Evolutionary conservation across 148 eudicot genomes (phyloP), one percentile per base, ranked within the genome.

Genomic region (Polygonum maritimum): DNA sequence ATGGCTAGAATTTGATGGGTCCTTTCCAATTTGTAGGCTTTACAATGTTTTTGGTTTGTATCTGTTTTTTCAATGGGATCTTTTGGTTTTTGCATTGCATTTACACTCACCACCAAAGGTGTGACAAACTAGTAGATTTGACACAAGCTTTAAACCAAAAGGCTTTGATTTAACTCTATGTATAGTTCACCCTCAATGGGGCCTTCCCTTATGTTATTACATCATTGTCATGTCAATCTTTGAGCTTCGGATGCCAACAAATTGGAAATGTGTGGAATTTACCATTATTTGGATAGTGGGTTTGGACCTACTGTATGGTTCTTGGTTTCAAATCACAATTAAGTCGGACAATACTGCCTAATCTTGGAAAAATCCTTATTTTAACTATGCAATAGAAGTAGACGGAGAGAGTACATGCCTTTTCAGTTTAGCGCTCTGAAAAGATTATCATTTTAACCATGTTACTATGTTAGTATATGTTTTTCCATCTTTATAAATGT

Each of bases 221-320:
- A 38, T 36, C 71, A 41, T 67, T 67, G 71, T 48, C 54, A 14
- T 48, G 75, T 73, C 75, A 73, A 45, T 48, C 16, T 73, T 73
- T 12, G 36, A 35, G 18, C 40, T 67, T 67, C 6, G 71, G 71
- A 67, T 26, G 40, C 36, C 38, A 26, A 38, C 71, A 67, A 67
- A 35, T 44, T 7, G 10, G 9, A 51, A n/a, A 18, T 5, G 35
- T 13, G 14, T 2, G 71, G 41, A 35, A 67, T 12, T 13, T 67
- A 16, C n/a, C 3, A 18, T 36, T 70, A n/a, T 15, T 70, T 70
- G 21, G 48, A 70, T 70, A 49, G n/a, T 70, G 45, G 45, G 71
- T 67, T 36, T 67, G 41, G 33, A 51, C 15, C 16, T 14, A 51
- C 1, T 51, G 55, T 18, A 51, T 14, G 19, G 47, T 44, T 10